Base-by-base conservation (phyloP, 2,329 filamentous ascomycete species). In the Bisporella sp. region DNA sequence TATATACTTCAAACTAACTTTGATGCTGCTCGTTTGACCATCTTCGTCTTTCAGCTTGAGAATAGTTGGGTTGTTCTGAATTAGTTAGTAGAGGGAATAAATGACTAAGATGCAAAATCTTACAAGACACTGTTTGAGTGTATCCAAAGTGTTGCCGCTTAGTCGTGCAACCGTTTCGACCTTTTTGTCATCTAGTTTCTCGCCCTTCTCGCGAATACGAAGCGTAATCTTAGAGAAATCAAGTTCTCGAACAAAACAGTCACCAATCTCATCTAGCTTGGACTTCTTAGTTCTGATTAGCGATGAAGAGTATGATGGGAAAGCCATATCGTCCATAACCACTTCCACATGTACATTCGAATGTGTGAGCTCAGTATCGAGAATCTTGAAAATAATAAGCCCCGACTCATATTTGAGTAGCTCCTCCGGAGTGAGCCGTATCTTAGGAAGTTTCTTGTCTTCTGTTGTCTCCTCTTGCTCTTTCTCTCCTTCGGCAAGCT, bases 211-310 rank as follows among this genome's bases (percentile, higher is more conserved):
- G 41, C 89, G 83, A 45, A 96, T 77, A 51, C 90, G 87, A 57
- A 99, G 77, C 0, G 91, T 97, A 52, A 99, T 82, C 58, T 86
- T 87, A 3, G 93, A 99, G 61, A 96, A 91, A 57, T 99, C 95
- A n/a, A 99, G 77, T 68, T 99, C 93, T 54, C 93, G 89, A 53
- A 99, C 87, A 69, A 99, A 90, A 48, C 90, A 93, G 69, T 99
- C 93, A 45, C 92, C 91, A 63, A 91, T 90, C 69, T 99, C 93
- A 59, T 93, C 88, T 68, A 97, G 89, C 47, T 81, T 87, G 64
- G 84, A 79, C 8, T 76, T 72, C 59, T 77, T 85, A 40, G 76
- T 78, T 62, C 81, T 84, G 32, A 90, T 85, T 56, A 83, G 89
- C 1, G 87, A 82, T 8, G 90, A 95, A 1, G 81, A 77, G 66